Base-by-base conservation (phyloP, 768 basidiomycete genomes). In the Tremella yokohamensis region DNA sequence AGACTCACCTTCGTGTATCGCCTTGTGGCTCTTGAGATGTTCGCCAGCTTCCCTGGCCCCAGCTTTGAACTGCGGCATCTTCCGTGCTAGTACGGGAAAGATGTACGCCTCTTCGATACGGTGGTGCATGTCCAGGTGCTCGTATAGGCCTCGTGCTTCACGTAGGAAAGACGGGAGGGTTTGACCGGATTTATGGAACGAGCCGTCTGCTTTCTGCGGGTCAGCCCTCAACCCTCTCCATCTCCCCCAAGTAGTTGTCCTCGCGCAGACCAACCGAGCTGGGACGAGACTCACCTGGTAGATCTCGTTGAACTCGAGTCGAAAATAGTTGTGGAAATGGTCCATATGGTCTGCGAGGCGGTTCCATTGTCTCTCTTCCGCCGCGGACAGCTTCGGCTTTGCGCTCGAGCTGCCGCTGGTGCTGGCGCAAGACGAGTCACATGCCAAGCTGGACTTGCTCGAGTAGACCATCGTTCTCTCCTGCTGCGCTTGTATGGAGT, bases 41-140 rank as follows among this genome's bases (percentile, higher is more conserved):
- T 73, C 74, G 7, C 76, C 76, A 11, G 67, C 67, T 20, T 77
- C 75, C 19, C 76, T 62, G 9, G 66, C 63, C 12, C 71, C 76
- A 8, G 60, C 62, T 37, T 69, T 67, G 65, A 78, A 78, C 53
- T 77, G 75, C 0, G 77, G 77, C 77, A 78, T 76, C 49, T 72
- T 69, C 63, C 66, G 66, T 8, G 69, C 72, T 24, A 78, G 58
- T 0, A 77, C 58, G 1, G 76, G 77, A 62, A 78, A 78, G 57
- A 78, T 75, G 59, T 77, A 68, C 42, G 65, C 64, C 63, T 78
- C 77, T 48, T 40, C 74, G 55, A 75, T 75, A 34, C 62, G 56
- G 49, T 75, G 74, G 49, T 75, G 74, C 66, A 72, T 72, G 40
- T 73, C 72, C 18, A 75, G 57, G 50, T 72, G 70, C 2, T 62